These are phyloP conservation scores for Syncephalastrum racemosum DNA, from an alignment of 371 early-diverging fungal genomes.

Conservation along the genomic window DNA sequence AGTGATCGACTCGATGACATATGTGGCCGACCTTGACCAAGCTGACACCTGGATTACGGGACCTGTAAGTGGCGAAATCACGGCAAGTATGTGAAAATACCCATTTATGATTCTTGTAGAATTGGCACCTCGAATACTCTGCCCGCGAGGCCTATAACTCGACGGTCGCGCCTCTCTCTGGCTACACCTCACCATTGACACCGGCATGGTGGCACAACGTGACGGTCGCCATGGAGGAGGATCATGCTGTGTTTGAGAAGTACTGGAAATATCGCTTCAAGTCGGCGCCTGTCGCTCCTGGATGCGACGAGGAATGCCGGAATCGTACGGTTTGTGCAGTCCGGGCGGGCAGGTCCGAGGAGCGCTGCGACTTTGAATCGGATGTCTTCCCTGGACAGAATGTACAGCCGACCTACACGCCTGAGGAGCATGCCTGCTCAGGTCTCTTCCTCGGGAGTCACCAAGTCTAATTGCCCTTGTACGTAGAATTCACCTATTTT, in stretches of 20 bases:
- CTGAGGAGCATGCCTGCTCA: constrained; percentile 12
- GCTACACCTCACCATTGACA: constrained; percentile 36
- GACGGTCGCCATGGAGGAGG: constrained; percentile 46
- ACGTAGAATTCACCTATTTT: no score
- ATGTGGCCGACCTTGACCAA: constrained; percentile 50
- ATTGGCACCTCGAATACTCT: constrained; percentile 65
- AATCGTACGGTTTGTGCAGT: constrained; percentile 46
- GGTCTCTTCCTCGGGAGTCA: no score
- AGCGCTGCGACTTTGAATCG: constrained; percentile 44
- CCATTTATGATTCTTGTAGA: constrained; percentile 16
- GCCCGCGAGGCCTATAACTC: constrained; percentile 48
- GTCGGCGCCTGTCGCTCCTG: constrained; percentile 29
- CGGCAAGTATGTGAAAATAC: no score
- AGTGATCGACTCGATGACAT: constrained; percentile 56
- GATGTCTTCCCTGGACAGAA: constrained; percentile 16
- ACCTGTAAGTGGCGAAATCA: constrained; percentile 27
- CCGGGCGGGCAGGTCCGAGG: constrained; percentile 56
- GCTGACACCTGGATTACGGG: constrained; percentile 36
- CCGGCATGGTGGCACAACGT: constrained; percentile 66
- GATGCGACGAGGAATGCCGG: constrained; percentile 45
- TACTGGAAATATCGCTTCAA: constrained; percentile 48
- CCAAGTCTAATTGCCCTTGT: no score
- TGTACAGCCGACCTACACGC: neutral
- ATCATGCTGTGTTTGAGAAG: constrained; percentile 36
- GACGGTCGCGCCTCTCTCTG: constrained; percentile 23